Conservation (phyloP, 805 yeast species). For the Grigorovia humatica region DNA sequence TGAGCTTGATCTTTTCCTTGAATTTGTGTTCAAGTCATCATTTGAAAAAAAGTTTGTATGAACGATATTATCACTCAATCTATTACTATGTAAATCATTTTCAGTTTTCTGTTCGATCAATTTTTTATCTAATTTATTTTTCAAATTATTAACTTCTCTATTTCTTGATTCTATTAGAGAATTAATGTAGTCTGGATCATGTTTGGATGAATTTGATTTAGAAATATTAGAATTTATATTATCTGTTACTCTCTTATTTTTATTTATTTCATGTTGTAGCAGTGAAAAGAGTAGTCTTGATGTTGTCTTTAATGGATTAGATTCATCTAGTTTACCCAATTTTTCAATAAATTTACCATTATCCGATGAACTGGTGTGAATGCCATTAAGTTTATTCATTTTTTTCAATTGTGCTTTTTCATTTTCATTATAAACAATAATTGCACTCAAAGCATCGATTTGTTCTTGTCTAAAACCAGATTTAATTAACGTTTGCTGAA, state of each 20-base stretch:
- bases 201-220: neutral
- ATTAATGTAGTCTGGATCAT: neutral
- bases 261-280: neutral
- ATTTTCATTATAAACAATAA: slow-evolving; percentile 59
- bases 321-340: slow-evolving; percentile 1
- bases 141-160: slow-evolving; percentile 49
- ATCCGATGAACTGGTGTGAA: neutral
- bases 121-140: slow-evolving; percentile 63
- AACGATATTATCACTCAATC: neutral
- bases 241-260: neutral
- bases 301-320: slow-evolving; percentile 1
- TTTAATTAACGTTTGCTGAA: slow-evolving; percentile 47
- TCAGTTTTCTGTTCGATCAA: slow-evolving; percentile 24
- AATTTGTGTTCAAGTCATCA: neutral
- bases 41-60: neutral
- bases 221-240: neutral
- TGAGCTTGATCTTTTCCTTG: neutral
- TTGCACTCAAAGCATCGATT: slow-evolving; percentile 61
- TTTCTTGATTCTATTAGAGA: slow-evolving; percentile 5
- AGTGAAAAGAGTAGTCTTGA: neutral
- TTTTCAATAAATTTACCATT: neutral
- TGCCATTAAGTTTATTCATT: neutral
- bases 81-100: neutral
- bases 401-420: slow-evolving; percentile 10
- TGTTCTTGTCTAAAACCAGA: slow-evolving; percentile 63